phyloP scores from a whole-genome alignment of 495 filamentous ascomycete genomes.

The Aspergillus ostianus region DNA sequence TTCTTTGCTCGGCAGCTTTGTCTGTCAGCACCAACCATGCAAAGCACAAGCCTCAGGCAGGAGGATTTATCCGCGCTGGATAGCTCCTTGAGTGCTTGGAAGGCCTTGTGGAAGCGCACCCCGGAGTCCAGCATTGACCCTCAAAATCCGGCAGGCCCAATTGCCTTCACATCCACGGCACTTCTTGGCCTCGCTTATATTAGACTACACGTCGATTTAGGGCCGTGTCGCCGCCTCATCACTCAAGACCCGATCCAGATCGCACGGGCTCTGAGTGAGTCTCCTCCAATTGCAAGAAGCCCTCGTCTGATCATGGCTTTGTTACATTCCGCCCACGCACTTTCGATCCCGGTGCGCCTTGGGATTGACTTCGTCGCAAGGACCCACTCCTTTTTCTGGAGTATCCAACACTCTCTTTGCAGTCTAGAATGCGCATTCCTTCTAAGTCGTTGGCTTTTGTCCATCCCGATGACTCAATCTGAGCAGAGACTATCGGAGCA shows the following conservation, averaged over 20 bases:
- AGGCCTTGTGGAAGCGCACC: slow-evolving; percentile 50
- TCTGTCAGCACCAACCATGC: slow-evolving; percentile 43
- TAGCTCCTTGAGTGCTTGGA: slow-evolving; percentile 49
- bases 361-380: slow-evolving; percentile 53
- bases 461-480: slow-evolving; percentile 44
- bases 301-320: slow-evolving; percentile 50
- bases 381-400: slow-evolving; percentile 55
- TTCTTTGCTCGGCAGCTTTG: slow-evolving; percentile 51
- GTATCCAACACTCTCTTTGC: slow-evolving; percentile 55
- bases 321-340: slow-evolving; percentile 51
- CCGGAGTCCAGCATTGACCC: slow-evolving; percentile 55
- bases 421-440: slow-evolving; percentile 55
- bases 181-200: slow-evolving; percentile 55
- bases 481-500: slow-evolving; percentile 51
- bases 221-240: slow-evolving; percentile 45
- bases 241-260: slow-evolving; percentile 48
- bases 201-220: slow-evolving; percentile 47
- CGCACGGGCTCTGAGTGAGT: slow-evolving; percentile 38
- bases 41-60: slow-evolving; percentile 43
- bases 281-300: slow-evolving; percentile 43
- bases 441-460: slow-evolving; percentile 53
- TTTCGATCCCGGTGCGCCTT: slow-evolving; percentile 53
- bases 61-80: slow-evolving; percentile 45
- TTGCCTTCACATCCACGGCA: slow-evolving; percentile 55
- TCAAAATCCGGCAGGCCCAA: slow-evolving; percentile 50